Base-by-base conservation (phyloP, 2,329 filamentous ascomycete genomes). In the Stachybotrys echinatus region DNA sequence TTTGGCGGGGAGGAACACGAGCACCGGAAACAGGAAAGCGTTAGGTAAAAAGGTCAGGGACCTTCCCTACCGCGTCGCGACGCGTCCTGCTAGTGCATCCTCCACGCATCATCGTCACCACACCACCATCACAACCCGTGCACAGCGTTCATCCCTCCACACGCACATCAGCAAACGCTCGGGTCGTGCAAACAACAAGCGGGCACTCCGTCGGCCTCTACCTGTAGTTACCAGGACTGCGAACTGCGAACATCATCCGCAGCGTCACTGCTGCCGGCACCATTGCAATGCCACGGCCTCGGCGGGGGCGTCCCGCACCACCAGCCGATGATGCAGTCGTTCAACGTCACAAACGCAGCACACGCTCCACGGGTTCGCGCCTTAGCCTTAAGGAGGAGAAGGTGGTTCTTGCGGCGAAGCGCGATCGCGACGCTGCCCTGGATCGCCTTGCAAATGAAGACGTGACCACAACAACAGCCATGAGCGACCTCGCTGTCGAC, bases 401-500 rank as follows among this genome's bases (percentile, higher is more conserved):
- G 39, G 56, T 61, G 10, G 47, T 65, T 23, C 54, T 51, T 12
- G 50, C 58, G 5, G 60, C 65, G 2, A 59, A 54, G n/a, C 55
- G 50, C 37, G 61, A 60, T 43, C 65, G 66, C 43, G 68, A 74
- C 53, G 61, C 62, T 3, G 70, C 71, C 6, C 60, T 73, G 42
- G 60, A 65, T 22, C 58, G 62, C 10, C 62, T 73, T 17, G 64
- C 60, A 31, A 62, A 60, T 31, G 61, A 69, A 48, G 66, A 70
- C 51, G 61, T 55, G n/a, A 65, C 65, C 7, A 61, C 58, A 34
- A 34, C 14, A 8, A 58, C 60, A 17, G 53, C 52, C 21, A 23
- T 19, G 8, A 54, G 56, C 42, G 58, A 58, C 31, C 64, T 59
- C 34, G 55, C 52, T 49, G 55, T 51, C 42, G 52, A 53, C n/a